These are phyloP conservation scores for Syzygium aromaticum DNA, from an alignment of 345 rosid genomes.

Conservation along the genomic window DNA sequence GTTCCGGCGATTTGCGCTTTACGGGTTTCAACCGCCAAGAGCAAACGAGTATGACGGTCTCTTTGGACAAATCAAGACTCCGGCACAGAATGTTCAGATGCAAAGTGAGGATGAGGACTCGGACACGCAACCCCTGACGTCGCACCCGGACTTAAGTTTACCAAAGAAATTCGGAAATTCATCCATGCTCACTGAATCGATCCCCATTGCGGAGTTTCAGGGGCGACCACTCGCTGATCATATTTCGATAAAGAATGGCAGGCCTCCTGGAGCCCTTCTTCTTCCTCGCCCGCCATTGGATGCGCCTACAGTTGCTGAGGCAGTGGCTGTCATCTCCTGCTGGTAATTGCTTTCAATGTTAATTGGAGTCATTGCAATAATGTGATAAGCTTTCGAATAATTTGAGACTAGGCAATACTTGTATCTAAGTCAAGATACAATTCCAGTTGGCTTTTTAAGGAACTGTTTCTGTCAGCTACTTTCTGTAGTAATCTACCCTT, in stretches of 20 bases:
- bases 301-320: constrained; percentile 97
- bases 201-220: constrained; percentile 76
- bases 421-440: neutral
- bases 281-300: constrained; percentile 75
- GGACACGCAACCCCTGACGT: constrained; percentile 49
- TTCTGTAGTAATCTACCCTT: neutral
- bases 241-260: constrained; percentile 77
- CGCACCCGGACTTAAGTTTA: constrained; percentile 67
- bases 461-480: neutral
- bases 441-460: neutral
- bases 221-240: constrained; percentile 96
- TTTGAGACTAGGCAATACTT: neutral
- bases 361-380: too few relatives aligned
- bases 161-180: constrained; percentile 80
- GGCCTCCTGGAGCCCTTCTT: constrained; percentile 88
- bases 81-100: constrained; percentile 20
- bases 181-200: constrained; percentile 56
- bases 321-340: constrained; percentile 90
- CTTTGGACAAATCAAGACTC: constrained; percentile 54
- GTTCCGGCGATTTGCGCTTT: constrained; percentile 85
- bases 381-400: neutral
- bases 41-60: constrained; percentile 68
- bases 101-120: constrained; percentile 35
- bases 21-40: constrained; percentile 91
- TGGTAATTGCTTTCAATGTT: constrained; percentile 36